Conservation (phyloP, 1,284 basidiomycete genomes). For the Mycena sp. region DNA sequence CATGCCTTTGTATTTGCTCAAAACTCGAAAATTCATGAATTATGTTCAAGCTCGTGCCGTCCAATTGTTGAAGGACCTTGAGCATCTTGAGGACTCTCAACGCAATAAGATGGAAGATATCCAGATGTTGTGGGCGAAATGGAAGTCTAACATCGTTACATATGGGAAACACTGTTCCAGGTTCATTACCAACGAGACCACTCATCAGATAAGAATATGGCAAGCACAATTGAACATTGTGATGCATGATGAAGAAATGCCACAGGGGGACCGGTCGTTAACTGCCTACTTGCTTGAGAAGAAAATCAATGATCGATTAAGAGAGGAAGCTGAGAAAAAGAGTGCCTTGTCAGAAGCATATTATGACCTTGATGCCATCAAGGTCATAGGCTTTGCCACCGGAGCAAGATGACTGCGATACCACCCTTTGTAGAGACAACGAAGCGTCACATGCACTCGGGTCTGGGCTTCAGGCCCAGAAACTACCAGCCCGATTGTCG, state of each 20-base stretch:
- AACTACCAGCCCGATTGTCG: no score
- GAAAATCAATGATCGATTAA: no score
- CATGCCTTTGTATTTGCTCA: constrained; percentile 20
- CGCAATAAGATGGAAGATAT: background rate
- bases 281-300: constrained; percentile 7
- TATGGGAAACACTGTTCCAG: constrained; percentile 10
- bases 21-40: constrained; percentile 17
- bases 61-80: background rate
- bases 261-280: constrained; percentile 2
- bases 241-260: background rate
- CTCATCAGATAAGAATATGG: background rate
- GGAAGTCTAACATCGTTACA: background rate
- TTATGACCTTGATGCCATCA: no score
- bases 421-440: no score
- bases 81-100: background rate
- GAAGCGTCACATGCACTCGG: no score
- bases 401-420: no score
- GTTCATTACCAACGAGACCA: background rate
- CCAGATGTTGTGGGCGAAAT: constrained; percentile 1
- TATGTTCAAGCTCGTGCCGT: background rate
- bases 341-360: no score
- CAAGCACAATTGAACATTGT: no score
- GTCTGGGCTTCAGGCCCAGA: no score
- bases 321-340: no score
- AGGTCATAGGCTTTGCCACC: no score